Evolutionary conservation across 176 grass and related monocot species (phyloP).

Genomic region (Cenchrus americanus): DNA sequence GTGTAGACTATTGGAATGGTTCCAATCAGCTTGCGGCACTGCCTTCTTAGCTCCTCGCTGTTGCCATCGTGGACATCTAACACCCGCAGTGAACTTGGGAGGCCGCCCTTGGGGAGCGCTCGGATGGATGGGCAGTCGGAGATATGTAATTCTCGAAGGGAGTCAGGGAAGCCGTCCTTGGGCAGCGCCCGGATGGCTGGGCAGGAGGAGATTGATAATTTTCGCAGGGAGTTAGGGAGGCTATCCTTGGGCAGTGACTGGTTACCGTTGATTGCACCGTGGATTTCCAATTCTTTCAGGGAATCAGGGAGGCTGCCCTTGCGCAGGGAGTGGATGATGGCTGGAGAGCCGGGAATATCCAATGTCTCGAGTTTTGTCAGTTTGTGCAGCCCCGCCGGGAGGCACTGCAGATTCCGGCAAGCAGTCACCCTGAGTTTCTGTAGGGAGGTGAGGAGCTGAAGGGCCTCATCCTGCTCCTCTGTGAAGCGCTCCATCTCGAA

Average conservation of each 20-base stretch:
- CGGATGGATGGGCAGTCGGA: neutral
- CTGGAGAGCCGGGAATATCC: neutral
- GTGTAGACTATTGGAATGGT: neutral
- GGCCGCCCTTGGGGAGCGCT: neutral
- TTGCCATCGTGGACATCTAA: neutral
- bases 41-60: neutral
- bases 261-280: no score
- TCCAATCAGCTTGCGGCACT: neutral
- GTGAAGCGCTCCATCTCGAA: neutral
- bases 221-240: neutral
- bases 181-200: neutral
- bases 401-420: neutral
- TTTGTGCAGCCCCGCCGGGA: neutral
- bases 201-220: neutral
- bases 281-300: neutral
- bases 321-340: neutral
- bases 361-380: neutral
- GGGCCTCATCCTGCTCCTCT: neutral
- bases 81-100: neutral
- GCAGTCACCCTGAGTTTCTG: rapidly evolving
- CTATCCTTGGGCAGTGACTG: neutral
- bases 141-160: neutral
- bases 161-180: neutral
- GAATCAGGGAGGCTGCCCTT: neutral
- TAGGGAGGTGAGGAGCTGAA: slow-evolving; percentile 12